Percentiles rank a stretch among this genome's conserved stretches.
Conservation (phyloP, 495 filamentous ascomycete species). For the Podospora australis region DNA sequence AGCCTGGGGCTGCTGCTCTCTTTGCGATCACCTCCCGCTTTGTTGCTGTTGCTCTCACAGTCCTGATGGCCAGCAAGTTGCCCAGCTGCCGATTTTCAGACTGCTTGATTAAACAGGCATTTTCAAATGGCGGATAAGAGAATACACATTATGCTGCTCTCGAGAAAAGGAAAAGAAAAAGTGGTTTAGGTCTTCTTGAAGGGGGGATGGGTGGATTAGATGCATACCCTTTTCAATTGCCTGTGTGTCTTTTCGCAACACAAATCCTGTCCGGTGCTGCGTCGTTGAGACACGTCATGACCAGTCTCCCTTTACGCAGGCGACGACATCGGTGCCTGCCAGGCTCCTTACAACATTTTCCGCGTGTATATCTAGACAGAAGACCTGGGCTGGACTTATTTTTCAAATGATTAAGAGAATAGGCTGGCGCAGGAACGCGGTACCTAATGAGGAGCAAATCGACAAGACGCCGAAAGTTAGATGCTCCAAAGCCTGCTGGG, state of each 20-base stretch:
- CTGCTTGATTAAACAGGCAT: slow-evolving; percentile 21
- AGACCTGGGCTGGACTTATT: slow-evolving; percentile 8
- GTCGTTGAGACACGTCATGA: slow-evolving; percentile 24
- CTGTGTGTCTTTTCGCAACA: slow-evolving; percentile 13
- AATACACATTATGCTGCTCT: slow-evolving; percentile 18
- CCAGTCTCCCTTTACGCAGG: slow-evolving; percentile 9
- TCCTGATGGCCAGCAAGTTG: slow-evolving; percentile 17
- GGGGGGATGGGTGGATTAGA: slow-evolving; percentile 21
- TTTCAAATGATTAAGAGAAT: slow-evolving; percentile 19
- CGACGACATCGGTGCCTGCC: slow-evolving; percentile 15
- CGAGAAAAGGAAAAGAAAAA: too few species aligned
- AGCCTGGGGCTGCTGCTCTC: too few species aligned
- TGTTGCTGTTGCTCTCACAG: slow-evolving; percentile 18
- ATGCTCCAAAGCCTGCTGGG: slow-evolving; percentile 8
- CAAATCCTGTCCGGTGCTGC: slow-evolving; percentile 7
- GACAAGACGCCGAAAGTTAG: slow-evolving; percentile 10
- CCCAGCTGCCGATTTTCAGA: slow-evolving; percentile 14
- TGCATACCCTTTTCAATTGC: slow-evolving; percentile 26
- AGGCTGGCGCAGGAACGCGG: slow-evolving; percentile 11
- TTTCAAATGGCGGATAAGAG: slow-evolving; percentile 17
- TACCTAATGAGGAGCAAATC: slow-evolving; percentile 6
- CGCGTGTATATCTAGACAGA: slow-evolving; percentile 20
- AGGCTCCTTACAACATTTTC: slow-evolving; percentile 22
- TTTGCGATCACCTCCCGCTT: slow-evolving; percentile 9
- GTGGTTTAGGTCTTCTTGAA: slow-evolving; percentile 11